These are phyloP conservation scores for Litsea cubeba DNA, from an alignment of 164 flowering plant species.

Conservation along the genomic window DNA sequence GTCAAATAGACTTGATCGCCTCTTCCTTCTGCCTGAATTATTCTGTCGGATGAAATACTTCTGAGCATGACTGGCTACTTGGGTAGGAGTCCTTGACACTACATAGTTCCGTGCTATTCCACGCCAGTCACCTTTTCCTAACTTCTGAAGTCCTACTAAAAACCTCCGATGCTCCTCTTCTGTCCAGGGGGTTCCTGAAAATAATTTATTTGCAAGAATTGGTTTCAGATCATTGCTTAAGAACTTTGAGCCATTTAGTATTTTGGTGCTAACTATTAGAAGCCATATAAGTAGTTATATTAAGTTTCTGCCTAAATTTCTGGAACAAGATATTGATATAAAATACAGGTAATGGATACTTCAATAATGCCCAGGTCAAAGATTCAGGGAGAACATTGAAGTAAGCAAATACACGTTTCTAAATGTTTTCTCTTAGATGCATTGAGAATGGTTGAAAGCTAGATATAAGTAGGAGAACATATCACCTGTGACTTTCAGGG, in stretches of 20 bases:
- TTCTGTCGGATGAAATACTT: slow-evolving; percentile 81
- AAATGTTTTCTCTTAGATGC: no score
- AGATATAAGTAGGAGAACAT: no score
- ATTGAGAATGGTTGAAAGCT: no score
- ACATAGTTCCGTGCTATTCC: slow-evolving; percentile 81
- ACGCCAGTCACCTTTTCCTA: slow-evolving; percentile 98
- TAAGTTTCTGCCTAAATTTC: neutral
- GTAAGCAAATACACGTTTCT: no score
- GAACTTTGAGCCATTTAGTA: neutral
- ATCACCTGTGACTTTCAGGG: no score
- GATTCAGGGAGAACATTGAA: neutral
- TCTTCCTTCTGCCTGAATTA: slow-evolving; percentile 61
- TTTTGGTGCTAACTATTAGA: neutral
- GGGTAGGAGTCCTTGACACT: slow-evolving; percentile 81
- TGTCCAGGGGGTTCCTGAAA: slow-evolving; percentile 87
- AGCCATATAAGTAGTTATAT: neutral
- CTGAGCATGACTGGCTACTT: slow-evolving; percentile 98
- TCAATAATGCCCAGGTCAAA: neutral
- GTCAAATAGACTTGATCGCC: slow-evolving; percentile 88
- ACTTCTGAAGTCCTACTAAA: slow-evolving; percentile 73
- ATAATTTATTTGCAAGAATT: neutral
- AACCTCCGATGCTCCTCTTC: slow-evolving; percentile 87
- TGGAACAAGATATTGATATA: neutral
- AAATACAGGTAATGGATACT: neutral
- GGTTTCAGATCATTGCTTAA: neutral